Percentiles rank a stretch among this genome's conserved stretches.
Evolutionary conservation across 139 green algal genomes (phyloP).

Genomic region (Tetraselmis chui): DNA sequence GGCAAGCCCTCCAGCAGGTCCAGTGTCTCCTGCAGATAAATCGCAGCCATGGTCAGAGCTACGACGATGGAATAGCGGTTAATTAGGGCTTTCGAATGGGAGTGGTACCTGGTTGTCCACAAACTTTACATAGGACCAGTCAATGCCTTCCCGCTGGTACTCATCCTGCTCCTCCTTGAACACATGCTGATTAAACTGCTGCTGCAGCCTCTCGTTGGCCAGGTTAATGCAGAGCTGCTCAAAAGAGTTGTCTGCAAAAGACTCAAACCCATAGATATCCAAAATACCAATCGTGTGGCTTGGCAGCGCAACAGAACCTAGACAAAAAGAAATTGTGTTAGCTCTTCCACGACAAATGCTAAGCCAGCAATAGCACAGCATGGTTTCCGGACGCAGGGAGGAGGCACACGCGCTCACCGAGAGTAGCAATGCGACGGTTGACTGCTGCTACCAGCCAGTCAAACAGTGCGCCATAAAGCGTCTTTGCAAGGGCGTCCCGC

Average conservation of each 20-base stretch:
- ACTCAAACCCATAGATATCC: conserved; percentile 85
- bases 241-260: conserved; percentile 5
- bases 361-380: no score
- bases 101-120: conserved; percentile 82
- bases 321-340: no score
- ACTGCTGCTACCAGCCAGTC: conserved; percentile 82
- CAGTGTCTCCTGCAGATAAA: conserved; percentile 88
- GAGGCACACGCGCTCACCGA: neutral
- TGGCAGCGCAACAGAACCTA: neutral
- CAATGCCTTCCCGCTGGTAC: conserved; percentile 94
- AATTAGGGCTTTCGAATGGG: no score
- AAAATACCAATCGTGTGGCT: conserved; percentile 73
- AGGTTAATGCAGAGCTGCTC: conserved; percentile 93
- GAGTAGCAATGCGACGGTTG: neutral
- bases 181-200: conserved; percentile 99
- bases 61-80: no score
- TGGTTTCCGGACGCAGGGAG: no score
- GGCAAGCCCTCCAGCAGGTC: conserved; percentile 87
- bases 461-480: conserved; percentile 87
- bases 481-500: conserved; percentile 92
- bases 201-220: conserved; percentile 98
- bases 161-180: conserved; percentile 98
- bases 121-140: conserved; percentile 99
- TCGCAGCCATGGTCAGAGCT: no score
- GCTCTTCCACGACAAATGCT: no score